phyloP scores from a whole-genome alignment of 164 flowering plant genomes.

The Dillenia turbinata region DNA sequence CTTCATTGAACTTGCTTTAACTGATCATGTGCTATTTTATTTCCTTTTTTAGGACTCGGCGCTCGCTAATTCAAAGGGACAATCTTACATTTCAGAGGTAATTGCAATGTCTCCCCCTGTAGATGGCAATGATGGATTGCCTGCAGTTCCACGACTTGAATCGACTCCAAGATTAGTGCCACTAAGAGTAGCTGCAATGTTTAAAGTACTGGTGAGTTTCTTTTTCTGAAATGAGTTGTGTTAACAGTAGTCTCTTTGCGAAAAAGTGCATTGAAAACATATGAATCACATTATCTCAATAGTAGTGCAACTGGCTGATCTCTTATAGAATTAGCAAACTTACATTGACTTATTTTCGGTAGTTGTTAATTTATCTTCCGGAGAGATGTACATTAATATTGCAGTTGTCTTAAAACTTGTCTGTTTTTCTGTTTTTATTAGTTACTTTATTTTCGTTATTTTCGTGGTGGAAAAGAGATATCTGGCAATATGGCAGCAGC shows the following conservation, averaged over 20 bases:
- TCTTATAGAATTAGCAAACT: too few relatives aligned
- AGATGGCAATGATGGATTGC: constrained; percentile 31
- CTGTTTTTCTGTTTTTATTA: too few relatives aligned
- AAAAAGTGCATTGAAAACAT: too few relatives aligned
- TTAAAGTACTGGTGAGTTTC: constrained; percentile 72
- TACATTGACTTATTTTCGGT: too few relatives aligned
- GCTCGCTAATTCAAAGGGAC: constrained; percentile 47
- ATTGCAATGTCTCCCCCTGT: constrained; percentile 49
- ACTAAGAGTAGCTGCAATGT: constrained; percentile 73
- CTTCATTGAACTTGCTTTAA: not conserved
- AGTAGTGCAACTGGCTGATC: too few relatives aligned
- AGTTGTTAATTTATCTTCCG: too few relatives aligned
- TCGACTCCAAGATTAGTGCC: constrained; percentile 58
- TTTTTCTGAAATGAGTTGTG: not conserved
- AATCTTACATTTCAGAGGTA: constrained; percentile 59
- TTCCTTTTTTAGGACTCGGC: constrained; percentile 41
- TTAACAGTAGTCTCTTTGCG: not conserved
- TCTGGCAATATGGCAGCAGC: too few relatives aligned
- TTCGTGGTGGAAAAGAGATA: too few relatives aligned
- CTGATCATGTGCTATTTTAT: not conserved
- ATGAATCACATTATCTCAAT: too few relatives aligned
- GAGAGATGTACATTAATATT: too few relatives aligned
- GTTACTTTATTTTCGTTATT: too few relatives aligned
- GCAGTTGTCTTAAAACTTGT: too few relatives aligned
- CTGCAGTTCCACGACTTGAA: constrained; percentile 65